phyloP scores from a whole-genome alignment of 805 yeast species.

The Lipomyces chichibuensis region DNA sequence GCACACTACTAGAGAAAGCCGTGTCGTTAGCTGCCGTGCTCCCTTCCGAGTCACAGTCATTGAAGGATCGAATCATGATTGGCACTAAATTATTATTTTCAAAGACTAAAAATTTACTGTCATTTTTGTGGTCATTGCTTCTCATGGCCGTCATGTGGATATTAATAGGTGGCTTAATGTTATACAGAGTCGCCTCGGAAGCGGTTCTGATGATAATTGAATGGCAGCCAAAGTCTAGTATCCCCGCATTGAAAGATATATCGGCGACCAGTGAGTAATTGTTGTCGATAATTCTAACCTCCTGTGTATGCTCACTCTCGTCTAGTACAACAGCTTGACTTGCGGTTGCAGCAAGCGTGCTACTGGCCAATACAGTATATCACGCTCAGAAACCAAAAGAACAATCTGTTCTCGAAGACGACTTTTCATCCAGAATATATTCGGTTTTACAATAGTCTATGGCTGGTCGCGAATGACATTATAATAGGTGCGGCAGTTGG shows the following conservation, averaged over 20 bases:
- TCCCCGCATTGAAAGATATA: conserved; percentile 43
- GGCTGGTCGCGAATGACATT: conserved; percentile 84
- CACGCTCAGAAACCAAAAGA: conserved; percentile 52
- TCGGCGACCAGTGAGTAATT: conserved; percentile 53
- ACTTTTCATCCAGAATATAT: conserved; percentile 53
- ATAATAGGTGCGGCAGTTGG: conserved; percentile 70
- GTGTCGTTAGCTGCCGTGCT: not conserved
- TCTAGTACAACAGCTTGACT: conserved; percentile 73
- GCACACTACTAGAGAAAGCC: conserved; percentile 34
- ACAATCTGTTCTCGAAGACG: conserved; percentile 47
- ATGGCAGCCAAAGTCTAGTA: conserved; percentile 33
- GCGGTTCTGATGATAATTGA: conserved; percentile 42
- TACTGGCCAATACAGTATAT: conserved; percentile 79
- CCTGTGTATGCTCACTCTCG: not conserved
- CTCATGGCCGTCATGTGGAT: conserved; percentile 24
- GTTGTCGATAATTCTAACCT: not conserved
- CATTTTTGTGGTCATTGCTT: conserved; percentile 13
- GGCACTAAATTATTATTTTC: conserved; percentile 19
- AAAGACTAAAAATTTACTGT: conserved; percentile 20
- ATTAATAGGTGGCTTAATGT: conserved; percentile 35
- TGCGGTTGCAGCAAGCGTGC: conserved; percentile 73
- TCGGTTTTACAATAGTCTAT: conserved; percentile 80
- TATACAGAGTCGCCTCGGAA: conserved; percentile 42
- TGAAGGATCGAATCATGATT: conserved; percentile 19
- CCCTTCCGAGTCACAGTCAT: not conserved